Evolutionary conservation across 805 yeast genomes (phyloP), one percentile per base, ranked within the genome.

Genomic region (Lachancea fermentati): DNA sequence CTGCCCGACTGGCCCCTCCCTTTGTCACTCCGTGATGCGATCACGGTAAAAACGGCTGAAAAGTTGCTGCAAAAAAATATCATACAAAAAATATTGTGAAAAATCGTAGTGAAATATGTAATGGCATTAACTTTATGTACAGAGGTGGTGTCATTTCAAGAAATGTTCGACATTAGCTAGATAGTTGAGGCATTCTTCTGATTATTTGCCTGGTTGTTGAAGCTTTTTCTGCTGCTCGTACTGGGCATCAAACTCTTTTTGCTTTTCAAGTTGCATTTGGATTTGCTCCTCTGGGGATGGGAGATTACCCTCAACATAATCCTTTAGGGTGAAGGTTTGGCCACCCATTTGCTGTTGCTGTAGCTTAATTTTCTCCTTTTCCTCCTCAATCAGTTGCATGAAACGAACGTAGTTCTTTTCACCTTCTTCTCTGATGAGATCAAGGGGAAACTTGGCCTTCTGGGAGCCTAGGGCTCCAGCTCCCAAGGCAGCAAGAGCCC

Each of bases 341-440:
- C 79, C 81, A 45, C 88, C 88, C 68, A 85, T 72, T 57, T 85
- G 76, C 58, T 85, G 91, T 65, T 85, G 84, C 59, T 81, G 78
- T 55, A 80, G 81, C 44, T 70, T 63, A 48, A 68, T 57, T 50
- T 68, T 68, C 48, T 73, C 77, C 50, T 79, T 87, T 65, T 91
- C 94, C 68, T 89, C 96, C 55, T 82, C 86, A 52, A 88, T 73
- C 55, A 85, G 71, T 64, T 83, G 79, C 67, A 80, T 79, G 78
- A 87, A 84, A 52, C 79, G 78, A 54, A 81, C 79, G 63, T 87
- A 91, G 62, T 85, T 87, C 68, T 79, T 77, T 65, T 87, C 95
- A 53, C 96, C 96, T 60, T 85, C 91, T 60, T 87, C 94, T 61
- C 97, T 83, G 50, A 89, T 79, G 41, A 78, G 61, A 65, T 91